Base-by-base conservation (phyloP, 345 rosid genomes). In the Garcia nutans region DNA sequence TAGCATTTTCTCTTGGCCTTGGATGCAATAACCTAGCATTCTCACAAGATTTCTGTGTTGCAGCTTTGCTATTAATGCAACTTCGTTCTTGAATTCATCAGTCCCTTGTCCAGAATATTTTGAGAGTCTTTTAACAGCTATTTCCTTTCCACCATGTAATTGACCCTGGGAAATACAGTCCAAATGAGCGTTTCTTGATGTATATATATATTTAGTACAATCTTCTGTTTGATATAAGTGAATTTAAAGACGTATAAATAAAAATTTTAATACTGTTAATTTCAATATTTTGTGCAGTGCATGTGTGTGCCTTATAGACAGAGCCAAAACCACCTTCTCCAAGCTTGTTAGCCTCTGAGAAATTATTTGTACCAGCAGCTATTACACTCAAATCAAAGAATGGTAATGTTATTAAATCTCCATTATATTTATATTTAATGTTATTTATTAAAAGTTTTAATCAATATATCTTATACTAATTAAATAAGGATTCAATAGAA, bases 291-390 rank as follows among this genome's bases (percentile, higher is more conserved):
- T 3, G 55, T 47, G 16, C 8, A 56, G 69, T 28, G 62, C 31
- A 26, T 16, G 2, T 47, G 10, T 50, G 24, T 78, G 88, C 96
- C 90, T 88, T 89, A 55, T 89, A 91, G 55, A 91, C 97, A 1
- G 89, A 49, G 54, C 97, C 97, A 44, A 91, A 91, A 10, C 97
- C 93, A 72, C 93, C 93, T 74, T 86, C 80, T 74, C 97, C 93
- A 55, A 91, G 97, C 79, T 87, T 89, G 74, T 86, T 86, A 41
- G 70, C 79, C 19, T 62, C 9, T 56, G 86, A 84, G 75, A 91
- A 91, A 71, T 85, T 83, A 57, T 84, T 23, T 3, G 97, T 91
- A 0, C 92, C 93, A 42, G 75, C 75, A 66, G 81, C 86, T 23
- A 89, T 85, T 8, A 72, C 68, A 82, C 80, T 77, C 0, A 88